phyloP scores from a whole-genome alignment of 2,329 filamentous ascomycete genomes.

The Neobulgaria alba region DNA sequence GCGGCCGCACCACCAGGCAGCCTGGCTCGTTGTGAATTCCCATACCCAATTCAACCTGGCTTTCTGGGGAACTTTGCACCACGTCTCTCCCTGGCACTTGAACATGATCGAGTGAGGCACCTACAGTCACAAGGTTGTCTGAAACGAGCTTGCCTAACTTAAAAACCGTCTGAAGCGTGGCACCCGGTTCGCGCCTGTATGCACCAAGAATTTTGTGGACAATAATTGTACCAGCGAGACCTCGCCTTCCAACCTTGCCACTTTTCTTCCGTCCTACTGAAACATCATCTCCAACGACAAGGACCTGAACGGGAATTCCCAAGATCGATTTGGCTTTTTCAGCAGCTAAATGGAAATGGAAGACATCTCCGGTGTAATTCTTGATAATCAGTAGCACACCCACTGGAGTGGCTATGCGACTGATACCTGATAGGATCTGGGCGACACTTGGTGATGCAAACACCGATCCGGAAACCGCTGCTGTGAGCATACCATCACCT shows the following conservation, averaged over 20 bases:
- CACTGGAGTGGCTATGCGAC: conserved; percentile 42
- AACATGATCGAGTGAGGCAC: conserved; percentile 42
- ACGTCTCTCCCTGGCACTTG: conserved; percentile 42
- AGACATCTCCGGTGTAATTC: conserved; percentile 41
- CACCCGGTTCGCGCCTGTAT: conserved; percentile 17
- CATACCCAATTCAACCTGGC: conserved; percentile 59
- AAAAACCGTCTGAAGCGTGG: conserved; percentile 19
- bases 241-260: conserved; percentile 48
- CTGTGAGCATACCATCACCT: conserved; percentile 51
- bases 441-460: conserved; percentile 56
- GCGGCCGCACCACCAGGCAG: no score
- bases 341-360: conserved; percentile 36
- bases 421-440: conserved; percentile 52
- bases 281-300: conserved; percentile 58
- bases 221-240: conserved; percentile 41
- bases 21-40: conserved; percentile 60
- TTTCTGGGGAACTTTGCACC: conserved; percentile 40
- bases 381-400: conserved; percentile 54
- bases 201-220: conserved; percentile 32
- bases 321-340: no score
- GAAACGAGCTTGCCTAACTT: conserved; percentile 24
- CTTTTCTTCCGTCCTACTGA: conserved; percentile 49
- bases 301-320: no score
- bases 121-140: conserved; percentile 37
- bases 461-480: conserved; percentile 52